Evolutionary conservation across 2,329 filamentous ascomycete species (phyloP).

Genomic region (Epichloe coenophiala): DNA sequence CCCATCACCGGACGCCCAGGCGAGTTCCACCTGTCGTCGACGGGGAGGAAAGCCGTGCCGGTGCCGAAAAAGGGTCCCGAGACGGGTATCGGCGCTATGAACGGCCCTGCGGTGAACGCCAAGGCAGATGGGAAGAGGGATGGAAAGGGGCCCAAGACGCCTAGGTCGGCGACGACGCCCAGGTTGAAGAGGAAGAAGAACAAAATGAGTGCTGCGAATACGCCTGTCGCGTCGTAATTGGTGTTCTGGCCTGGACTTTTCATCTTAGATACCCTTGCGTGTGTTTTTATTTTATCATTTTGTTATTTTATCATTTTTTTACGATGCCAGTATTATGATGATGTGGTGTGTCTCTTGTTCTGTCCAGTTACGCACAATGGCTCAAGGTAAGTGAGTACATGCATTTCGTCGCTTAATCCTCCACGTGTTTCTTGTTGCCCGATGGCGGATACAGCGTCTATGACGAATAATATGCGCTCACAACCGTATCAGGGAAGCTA

Average conservation of each 20-base stretch:
- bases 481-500: too few species aligned
- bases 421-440: too few species aligned
- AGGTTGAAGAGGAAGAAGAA: constrained; percentile 37
- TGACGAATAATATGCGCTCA: too few species aligned
- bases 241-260: background rate
- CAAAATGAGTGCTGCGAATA: constrained; percentile 24
- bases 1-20: constrained; percentile 53
- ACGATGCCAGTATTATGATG: background rate
- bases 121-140: constrained; percentile 34
- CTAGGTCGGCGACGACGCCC: constrained; percentile 25
- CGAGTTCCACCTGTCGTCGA: constrained; percentile 50
- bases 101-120: constrained; percentile 24
- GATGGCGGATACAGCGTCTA: too few species aligned
- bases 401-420: too few species aligned
- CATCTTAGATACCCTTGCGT: background rate
- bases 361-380: too few species aligned
- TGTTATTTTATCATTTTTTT: too few species aligned
- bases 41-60: constrained; percentile 35
- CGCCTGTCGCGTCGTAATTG: constrained; percentile 17
- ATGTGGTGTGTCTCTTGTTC: background rate
- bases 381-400: too few species aligned
- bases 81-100: constrained; percentile 21
- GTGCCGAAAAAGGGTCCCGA: constrained; percentile 18
- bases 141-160: constrained; percentile 30
- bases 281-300: background rate